Evolutionary conservation across 2,329 filamentous ascomycete genomes (phyloP), one percentile per base, ranked within the genome.

Genomic region (Claviceps purpurea): DNA sequence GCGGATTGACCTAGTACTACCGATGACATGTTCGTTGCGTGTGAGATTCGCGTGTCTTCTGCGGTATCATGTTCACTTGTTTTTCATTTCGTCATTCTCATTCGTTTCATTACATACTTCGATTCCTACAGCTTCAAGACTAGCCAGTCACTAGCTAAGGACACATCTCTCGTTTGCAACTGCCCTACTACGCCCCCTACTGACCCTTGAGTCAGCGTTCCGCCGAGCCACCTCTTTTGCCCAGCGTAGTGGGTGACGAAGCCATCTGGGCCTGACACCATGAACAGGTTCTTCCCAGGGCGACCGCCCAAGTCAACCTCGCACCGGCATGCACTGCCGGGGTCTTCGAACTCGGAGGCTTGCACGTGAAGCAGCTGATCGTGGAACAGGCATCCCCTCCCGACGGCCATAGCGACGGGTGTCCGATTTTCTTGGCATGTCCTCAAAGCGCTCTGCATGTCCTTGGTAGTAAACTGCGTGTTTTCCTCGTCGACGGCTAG

Each of bases 241-340:
- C 93, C 91, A 2, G 89, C 88, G 68, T 86, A 87, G 57, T 85
- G 78, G 44, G 79, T 77, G 41, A 97, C 77, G 68, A 97, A 97
- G 0, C 93, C 91, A 51, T 95, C 88, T 0, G 93, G 91, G 0
- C 93, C 93, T 0, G 89, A 95, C 1, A 97, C 79, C 52, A 95
- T 73, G n/a, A 96, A 72, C 20, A 95, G 65, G 54, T 82, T 82
- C 56, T 76, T 78, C 1, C 78, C 74, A 1, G 68, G 60, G 5
- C 59, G 60, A 11, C 57, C 4, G 30, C 24, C 47, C 1, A 50
- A 52, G 10, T 57, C 47, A 1, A 56, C 56, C 1, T 56, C 56
- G 54, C 65, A 68, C 5, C 56, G 52, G 56, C 64, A 64, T 26
- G 54, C 54, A 45, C 56, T 41, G 40, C 57, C 56, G 39, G 62